These are phyloP conservation scores for Nakazawaea anatomiae DNA, from an alignment of 805 yeast genomes.

Conservation along the genomic window DNA sequence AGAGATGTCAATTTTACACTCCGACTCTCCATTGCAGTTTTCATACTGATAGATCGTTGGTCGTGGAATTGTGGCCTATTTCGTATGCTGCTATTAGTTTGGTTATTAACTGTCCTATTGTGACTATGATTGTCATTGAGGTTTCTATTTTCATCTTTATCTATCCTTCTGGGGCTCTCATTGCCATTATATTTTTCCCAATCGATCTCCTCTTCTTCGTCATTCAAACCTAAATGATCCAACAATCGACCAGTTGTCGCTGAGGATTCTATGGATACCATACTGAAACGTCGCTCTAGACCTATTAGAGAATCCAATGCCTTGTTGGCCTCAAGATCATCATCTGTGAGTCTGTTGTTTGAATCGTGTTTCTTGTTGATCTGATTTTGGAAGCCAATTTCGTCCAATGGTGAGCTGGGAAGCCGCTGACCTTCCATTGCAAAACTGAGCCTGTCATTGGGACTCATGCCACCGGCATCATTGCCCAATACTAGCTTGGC, in stretches of 20 bases:
- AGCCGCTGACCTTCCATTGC: constrained; percentile 1
- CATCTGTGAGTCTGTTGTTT: background rate
- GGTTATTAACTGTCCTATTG: too few species aligned
- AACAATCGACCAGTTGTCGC: constrained; percentile 26
- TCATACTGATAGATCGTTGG: background rate
- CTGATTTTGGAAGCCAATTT: constrained; percentile 4
- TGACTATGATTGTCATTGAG: constrained; percentile 13
- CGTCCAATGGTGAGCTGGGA: constrained; percentile 7
- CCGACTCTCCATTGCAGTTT: background rate
- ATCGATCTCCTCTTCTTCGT: constrained; percentile 18
- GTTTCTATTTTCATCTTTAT: background rate
- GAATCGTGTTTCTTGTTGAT: background rate
- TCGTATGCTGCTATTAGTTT: background rate
- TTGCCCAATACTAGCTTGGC: background rate
- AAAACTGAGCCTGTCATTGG: background rate
- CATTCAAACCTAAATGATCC: constrained; percentile 25
- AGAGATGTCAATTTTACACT: background rate
- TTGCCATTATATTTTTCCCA: constrained; percentile 1
- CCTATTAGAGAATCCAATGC: background rate
- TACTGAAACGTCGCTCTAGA: constrained; percentile 15
- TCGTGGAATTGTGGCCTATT: background rate
- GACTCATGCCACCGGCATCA: background rate
- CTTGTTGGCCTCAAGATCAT: background rate
- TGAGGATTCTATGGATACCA: constrained; percentile 19
- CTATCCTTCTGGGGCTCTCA: background rate